Conservation (phyloP, 768 basidiomycete species). For the Boletus fagicola region DNA sequence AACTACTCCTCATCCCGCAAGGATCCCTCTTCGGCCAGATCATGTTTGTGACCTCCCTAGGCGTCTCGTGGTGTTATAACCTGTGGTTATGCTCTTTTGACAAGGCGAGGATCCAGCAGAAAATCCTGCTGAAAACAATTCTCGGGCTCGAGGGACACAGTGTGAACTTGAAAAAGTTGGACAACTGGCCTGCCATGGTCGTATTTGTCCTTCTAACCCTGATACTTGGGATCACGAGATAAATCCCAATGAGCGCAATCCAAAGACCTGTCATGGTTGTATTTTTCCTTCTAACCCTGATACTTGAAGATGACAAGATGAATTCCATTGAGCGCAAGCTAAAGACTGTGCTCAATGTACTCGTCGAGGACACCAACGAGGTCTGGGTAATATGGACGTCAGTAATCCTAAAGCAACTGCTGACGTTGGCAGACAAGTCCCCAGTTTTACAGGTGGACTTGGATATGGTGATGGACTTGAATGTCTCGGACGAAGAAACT, state of each 20-base stretch:
- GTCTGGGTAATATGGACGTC: slow-evolving; percentile 9
- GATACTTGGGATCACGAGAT: slow-evolving; percentile 3
- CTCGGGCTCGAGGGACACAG: not conserved
- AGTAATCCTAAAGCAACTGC: not conserved
- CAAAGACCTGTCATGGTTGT: slow-evolving; percentile 2
- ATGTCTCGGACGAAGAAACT: not conserved
- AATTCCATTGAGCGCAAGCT: not conserved
- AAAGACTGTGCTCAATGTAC: not conserved
- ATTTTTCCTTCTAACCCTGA: slow-evolving; percentile 8
- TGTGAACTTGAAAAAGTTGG: not conserved
- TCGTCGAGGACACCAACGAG: slow-evolving; percentile 1
- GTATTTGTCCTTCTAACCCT: slow-evolving; percentile 10
- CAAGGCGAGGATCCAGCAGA: slow-evolving; percentile 14
- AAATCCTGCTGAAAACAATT: not conserved
- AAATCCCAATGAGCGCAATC: not conserved
- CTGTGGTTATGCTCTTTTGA: slow-evolving; percentile 35
- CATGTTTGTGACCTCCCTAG: slow-evolving; percentile 19
- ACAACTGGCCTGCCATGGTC: slow-evolving; percentile 14
- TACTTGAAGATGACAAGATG: slow-evolving; percentile 1
- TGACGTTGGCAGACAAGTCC: not conserved
- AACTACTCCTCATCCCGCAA: slow-evolving; percentile 22
- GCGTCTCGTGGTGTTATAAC: slow-evolving; percentile 33
- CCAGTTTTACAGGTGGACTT: not conserved
- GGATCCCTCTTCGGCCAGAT: slow-evolving; percentile 12
- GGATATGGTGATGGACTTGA: not conserved